Conservation (phyloP, 1,139 yeast species). For the Suhomyces coccinellae region DNA sequence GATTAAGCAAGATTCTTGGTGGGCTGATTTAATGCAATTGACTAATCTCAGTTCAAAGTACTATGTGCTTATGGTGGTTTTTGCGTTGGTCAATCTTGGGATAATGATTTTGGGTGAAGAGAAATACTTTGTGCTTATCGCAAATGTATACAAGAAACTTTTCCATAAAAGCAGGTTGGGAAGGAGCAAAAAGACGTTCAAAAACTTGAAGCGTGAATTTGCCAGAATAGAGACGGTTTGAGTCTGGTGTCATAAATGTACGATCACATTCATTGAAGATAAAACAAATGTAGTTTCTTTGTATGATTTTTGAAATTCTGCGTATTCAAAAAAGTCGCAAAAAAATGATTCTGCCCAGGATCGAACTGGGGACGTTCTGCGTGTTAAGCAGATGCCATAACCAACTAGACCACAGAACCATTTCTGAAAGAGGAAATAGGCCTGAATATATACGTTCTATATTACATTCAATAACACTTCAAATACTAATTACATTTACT, state of each 20-base stretch:
- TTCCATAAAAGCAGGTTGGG: constrained; percentile 21
- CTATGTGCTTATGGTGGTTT: constrained; percentile 48
- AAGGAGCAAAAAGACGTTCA: constrained; percentile 42
- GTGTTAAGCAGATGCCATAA: constrained; percentile 99
- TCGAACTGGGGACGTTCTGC: constrained; percentile 99
- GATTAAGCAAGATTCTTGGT: constrained; percentile 47
- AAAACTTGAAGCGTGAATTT: constrained; percentile 35
- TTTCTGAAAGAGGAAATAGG: constrained; percentile 12
- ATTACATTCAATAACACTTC: no score
- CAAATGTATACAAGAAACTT: constrained; percentile 31
- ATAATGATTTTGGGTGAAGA: constrained; percentile 49
- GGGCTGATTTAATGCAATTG: constrained; percentile 75
- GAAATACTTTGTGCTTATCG: constrained; percentile 30
- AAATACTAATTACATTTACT: no score
- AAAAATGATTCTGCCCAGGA: constrained; percentile 93
- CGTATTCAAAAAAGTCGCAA: constrained; percentile 8
- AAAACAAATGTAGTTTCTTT: not conserved
- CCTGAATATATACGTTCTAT: not conserved
- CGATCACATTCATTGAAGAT: not conserved
- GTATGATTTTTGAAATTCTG: no score
- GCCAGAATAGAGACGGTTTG: constrained; percentile 9
- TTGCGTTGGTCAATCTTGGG: constrained; percentile 52
- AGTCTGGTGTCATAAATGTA: not conserved
- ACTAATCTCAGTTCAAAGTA: constrained; percentile 57
- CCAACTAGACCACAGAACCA: constrained; percentile 89